Evolutionary conservation across 129 eudicot genomes (phyloP).

Genomic region (sunflower (Helianthus annuus)): DNA sequence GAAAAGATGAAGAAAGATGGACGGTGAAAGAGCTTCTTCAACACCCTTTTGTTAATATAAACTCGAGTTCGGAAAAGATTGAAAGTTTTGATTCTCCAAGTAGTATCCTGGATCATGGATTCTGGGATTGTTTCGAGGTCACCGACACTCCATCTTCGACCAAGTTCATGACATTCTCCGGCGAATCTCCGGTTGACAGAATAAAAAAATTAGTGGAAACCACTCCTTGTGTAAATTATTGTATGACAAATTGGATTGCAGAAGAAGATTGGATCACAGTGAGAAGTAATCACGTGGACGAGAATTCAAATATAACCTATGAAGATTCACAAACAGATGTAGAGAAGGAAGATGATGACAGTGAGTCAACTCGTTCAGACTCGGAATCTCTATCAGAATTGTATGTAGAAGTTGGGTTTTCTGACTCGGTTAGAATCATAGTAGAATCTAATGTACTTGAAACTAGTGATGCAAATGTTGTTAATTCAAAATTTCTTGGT

Average conservation of each 20-base stretch:
- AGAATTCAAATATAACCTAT: conserved; percentile 6
- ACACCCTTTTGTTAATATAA: conserved; percentile 52
- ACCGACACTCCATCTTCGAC: conserved; percentile 18
- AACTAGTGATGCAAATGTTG: background rate
- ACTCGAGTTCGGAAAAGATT: conserved; percentile 21
- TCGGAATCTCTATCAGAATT: background rate
- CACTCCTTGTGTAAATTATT: background rate
- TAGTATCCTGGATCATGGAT: conserved; percentile 54
- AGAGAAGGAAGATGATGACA: conserved; percentile 23
- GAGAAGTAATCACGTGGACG: conserved; percentile 37
- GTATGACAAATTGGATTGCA: conserved; percentile 42
- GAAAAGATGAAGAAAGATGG: conserved; percentile 54
- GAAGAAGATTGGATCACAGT: conserved; percentile 68
- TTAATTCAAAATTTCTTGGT: conserved; percentile 26
- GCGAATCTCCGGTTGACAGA: conserved; percentile 42
- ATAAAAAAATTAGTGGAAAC: conserved; percentile 41
- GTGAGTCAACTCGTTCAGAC: conserved; percentile 20
- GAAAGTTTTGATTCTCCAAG: conserved; percentile 54
- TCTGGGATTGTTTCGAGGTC: conserved; percentile 58
- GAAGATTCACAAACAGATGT: background rate
- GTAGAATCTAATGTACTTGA: conserved; percentile 24
- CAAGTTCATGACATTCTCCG: conserved; percentile 1
- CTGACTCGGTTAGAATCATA: conserved; percentile 10
- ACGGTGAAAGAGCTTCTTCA: conserved; percentile 50
- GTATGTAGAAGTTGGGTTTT: conserved; percentile 21